These are phyloP conservation scores for Lagerstroemia fauriei DNA, from an alignment of 441 rosid species.

Conservation along the genomic window DNA sequence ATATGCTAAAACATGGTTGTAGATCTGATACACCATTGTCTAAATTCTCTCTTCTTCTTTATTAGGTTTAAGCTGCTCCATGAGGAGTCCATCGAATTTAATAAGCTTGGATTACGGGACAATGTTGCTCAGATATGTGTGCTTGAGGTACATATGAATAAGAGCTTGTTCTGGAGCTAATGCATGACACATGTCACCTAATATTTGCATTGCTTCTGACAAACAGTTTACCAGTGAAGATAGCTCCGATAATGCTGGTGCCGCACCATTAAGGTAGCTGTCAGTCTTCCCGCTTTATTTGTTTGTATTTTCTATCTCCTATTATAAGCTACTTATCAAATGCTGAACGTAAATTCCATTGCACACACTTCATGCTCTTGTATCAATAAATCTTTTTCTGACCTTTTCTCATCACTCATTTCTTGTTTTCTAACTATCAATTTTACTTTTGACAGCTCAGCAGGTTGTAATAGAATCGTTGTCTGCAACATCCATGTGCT, in stretches of 20 bases:
- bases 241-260: conserved; percentile 36
- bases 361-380: background rate
- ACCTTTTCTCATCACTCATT: background rate
- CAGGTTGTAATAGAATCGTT: conserved; percentile 55
- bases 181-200: background rate
- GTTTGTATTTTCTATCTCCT: background rate
- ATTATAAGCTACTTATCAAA: background rate
- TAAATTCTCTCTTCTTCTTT: background rate
- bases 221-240: conserved; percentile 47
- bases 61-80: conserved; percentile 81
- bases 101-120: conserved; percentile 81
- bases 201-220: conserved; percentile 22
- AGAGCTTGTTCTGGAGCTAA: background rate
- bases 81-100: conserved; percentile 80
- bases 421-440: conserved; percentile 18
- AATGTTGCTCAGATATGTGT: conserved; percentile 98
- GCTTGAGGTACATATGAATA: conserved; percentile 58
- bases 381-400: conserved; percentile 7
- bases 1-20: background rate
- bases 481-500: conserved; percentile 90
- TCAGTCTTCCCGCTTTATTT: conserved; percentile 5
- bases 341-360: background rate
- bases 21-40: background rate
- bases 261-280: conserved; percentile 51
- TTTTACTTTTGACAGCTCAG: conserved; percentile 47